Base-by-base conservation (phyloP, 805 yeast species). In the Nakazawaea populi region DNA sequence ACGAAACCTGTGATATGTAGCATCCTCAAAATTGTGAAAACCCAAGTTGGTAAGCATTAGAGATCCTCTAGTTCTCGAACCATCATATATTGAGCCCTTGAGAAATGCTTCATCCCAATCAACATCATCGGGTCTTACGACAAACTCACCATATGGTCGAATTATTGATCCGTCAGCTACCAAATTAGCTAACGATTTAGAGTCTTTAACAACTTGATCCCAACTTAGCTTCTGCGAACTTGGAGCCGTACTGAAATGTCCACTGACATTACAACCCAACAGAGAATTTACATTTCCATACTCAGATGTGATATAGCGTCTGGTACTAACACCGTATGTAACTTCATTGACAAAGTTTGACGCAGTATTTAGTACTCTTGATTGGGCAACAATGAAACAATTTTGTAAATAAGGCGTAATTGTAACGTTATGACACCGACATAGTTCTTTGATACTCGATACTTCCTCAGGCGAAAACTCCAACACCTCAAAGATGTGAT, bases 1-100 rank as follows among this genome's bases (percentile, higher is more conserved):
- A 4, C 6, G 30, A 32, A 34, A 49, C 4, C 10, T 8, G 9
- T 35, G 38, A 5, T 14, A 30, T 24, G 14, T 31, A 3, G 10
- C 18, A 5, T 5, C 9, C 7, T 11, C n/a, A 24, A 18, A n/a
- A 6, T 37, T 27, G n/a, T 40, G 41, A 11, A 10, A 45, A 12
- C 54, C 54, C 10, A 51, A 18, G 27, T 47, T 51, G 9, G 51
- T 44, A 10, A 51, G 35, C 48, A 47, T 40, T 11, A 51, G 24
- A 11, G 29, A 27, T 3, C 48, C 48, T 44, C 54, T 43, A 3
- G 32, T 46, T 6, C 28, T 18, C 10, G 29, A 14, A 2, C 43
- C 45, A 41, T 42, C 38, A 30, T 30, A 37, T 27, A 36, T 30
- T 18, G 48, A 46, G 38, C 18, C 7, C 29, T 5, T 12, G 9